phyloP scores from a whole-genome alignment of 108 stramenopile genomes.

The Fragilariopsis cylindrus region DNA sequence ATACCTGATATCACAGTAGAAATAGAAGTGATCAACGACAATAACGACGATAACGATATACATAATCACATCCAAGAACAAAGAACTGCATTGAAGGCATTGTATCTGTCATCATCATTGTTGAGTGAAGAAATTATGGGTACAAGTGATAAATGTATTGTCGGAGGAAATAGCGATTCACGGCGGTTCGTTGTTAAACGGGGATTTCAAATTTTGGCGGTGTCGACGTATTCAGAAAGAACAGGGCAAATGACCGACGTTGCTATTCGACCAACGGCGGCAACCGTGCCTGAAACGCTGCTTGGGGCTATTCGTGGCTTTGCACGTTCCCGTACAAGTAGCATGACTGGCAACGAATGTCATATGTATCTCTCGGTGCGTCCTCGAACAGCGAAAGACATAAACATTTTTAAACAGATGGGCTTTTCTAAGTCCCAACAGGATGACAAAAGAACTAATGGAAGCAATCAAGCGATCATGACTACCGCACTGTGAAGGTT shows the following conservation, averaged over 20 bases:
- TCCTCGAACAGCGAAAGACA: constrained; percentile 39
- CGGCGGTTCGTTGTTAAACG: constrained; percentile 61
- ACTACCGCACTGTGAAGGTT: neutral
- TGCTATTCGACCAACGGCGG: constrained; percentile 64
- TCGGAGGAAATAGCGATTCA: neutral
- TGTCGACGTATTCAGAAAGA: constrained; percentile 56
- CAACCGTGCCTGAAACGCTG: constrained; percentile 20
- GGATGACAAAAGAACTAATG: neutral
- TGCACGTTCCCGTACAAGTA: constrained; percentile 15
- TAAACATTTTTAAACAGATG: constrained; percentile 53
- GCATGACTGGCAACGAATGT: neutral
- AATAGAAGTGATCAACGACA: constrained; percentile 2
- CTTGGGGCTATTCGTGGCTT: constrained; percentile 28
- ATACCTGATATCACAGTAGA: constrained; percentile 3
- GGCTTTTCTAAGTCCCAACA: constrained; percentile 36
- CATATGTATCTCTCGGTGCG: constrained; percentile 31
- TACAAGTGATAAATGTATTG: constrained; percentile 39
- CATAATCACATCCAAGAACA: constrained; percentile 55
- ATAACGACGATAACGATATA: constrained; percentile 1
- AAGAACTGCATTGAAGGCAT: constrained; percentile 46
- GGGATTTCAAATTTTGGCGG: constrained; percentile 73
- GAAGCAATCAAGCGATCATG: neutral
- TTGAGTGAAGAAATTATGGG: constrained; percentile 59
- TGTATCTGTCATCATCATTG: constrained; percentile 41
- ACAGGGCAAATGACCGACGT: constrained; percentile 60